Conservation (phyloP, 768 basidiomycete species). For the Cystofilobasidium capitatum region DNA sequence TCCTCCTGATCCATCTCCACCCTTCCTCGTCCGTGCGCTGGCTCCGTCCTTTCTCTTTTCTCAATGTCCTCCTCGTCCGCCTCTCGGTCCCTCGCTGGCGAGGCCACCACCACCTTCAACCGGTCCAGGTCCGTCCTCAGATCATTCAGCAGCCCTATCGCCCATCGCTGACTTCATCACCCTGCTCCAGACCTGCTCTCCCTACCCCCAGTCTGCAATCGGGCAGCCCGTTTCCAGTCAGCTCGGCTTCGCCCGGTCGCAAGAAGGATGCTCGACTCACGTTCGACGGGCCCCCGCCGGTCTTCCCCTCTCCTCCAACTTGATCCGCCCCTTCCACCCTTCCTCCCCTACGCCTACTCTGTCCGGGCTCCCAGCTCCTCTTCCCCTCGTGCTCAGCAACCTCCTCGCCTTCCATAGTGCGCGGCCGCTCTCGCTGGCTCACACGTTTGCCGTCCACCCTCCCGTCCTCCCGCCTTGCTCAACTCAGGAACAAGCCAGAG, state of each 20-base stretch:
- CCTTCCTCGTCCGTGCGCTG: background rate
- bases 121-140: background rate
- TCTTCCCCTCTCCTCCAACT: background rate
- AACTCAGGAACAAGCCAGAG: background rate
- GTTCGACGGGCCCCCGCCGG: background rate
- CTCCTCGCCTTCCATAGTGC: conserved; percentile 13
- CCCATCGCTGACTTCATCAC: background rate
- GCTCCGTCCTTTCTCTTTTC: background rate
- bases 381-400: conserved; percentile 5
- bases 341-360: background rate
- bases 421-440: conserved; percentile 9
- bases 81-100: background rate
- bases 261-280: background rate
- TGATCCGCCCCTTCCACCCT: background rate
- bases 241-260: background rate
- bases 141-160: background rate
- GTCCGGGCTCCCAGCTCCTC: background rate
- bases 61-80: background rate
- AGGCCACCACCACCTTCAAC: background rate
- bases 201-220: background rate
- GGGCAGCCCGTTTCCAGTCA: background rate
- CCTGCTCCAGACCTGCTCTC: background rate
- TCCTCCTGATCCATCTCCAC: background rate
- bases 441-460: conserved; percentile 18
- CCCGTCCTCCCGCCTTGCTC: conserved; percentile 11